Evolutionary conservation across 371 early-diverging fungal genomes (phyloP).

Genomic region (Saksenaea oblongispora): DNA sequence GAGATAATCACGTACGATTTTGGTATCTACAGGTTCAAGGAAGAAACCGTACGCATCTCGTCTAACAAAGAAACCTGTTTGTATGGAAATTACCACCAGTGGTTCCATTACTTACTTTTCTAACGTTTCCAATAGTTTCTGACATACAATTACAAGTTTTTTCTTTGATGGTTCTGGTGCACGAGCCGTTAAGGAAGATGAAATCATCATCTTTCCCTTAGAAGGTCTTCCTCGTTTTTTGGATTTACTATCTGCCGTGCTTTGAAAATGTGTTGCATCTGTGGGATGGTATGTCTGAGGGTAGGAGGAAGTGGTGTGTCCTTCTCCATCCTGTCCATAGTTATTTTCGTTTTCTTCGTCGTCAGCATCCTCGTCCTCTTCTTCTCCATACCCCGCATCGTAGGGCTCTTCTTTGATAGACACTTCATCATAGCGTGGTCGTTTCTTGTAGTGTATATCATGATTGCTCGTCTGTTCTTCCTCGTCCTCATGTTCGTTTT

Average conservation of each 20-base stretch:
- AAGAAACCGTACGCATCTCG: slow-evolving; percentile 77
- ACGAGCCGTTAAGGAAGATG: slow-evolving; percentile 25
- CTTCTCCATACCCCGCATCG: slow-evolving; percentile 16
- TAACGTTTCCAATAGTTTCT: slow-evolving; percentile 52
- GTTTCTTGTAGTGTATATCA: background rate
- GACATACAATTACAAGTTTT: slow-evolving; percentile 47
- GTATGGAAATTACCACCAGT: background rate
- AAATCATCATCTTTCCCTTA: slow-evolving; percentile 25
- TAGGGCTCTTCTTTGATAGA: slow-evolving; percentile 2
- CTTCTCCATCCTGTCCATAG: slow-evolving; percentile 9
- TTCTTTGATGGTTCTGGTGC: slow-evolving; percentile 33
- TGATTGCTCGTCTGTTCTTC: background rate
- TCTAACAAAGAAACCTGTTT: slow-evolving; percentile 16
- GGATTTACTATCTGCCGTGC: slow-evolving; percentile 27
- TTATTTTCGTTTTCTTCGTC: slow-evolving; percentile 14
- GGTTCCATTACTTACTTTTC: slow-evolving; percentile 42
- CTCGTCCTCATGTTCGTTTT: slow-evolving; percentile 14
- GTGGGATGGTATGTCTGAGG: slow-evolving; percentile 9
- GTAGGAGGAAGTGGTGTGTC: slow-evolving; percentile 1
- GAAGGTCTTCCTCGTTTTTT: slow-evolving; percentile 46
- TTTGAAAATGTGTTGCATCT: slow-evolving; percentile 8
- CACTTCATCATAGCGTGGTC: background rate
- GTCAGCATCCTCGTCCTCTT: slow-evolving; percentile 18
- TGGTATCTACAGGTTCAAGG: slow-evolving; percentile 79
- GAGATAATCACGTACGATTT: slow-evolving; percentile 75